These are phyloP conservation scores for Brettanomyces sp. DNA, from an alignment of 805 yeast genomes.

Conservation along the genomic window DNA sequence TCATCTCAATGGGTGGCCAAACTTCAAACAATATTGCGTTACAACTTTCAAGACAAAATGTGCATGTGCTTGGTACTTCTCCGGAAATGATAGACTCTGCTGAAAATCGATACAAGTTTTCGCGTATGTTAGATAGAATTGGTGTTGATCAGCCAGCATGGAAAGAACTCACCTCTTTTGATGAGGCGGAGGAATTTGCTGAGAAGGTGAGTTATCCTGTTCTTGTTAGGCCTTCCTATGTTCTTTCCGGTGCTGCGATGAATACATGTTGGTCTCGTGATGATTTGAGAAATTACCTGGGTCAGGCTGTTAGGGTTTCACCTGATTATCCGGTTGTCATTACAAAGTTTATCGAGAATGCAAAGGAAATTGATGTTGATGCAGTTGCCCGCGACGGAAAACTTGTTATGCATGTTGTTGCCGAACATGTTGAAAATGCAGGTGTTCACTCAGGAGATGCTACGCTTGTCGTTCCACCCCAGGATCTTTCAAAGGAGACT, in stretches of 20 bases:
- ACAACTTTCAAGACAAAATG: conserved; percentile 85
- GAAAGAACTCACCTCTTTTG: conserved; percentile 91
- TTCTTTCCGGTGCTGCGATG: conserved; percentile 98
- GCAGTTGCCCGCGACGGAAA: conserved; percentile 96
- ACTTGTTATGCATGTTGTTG: conserved; percentile 92
- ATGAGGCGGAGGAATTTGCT: conserved; percentile 89
- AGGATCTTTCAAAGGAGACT: conserved; percentile 86
- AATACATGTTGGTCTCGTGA: conserved; percentile 86
- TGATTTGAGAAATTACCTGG: conserved; percentile 77
- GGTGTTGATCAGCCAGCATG: conserved; percentile 99
- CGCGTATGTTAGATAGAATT: conserved; percentile 91
- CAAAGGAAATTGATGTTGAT: conserved; percentile 98
- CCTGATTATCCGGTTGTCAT: conserved; percentile 97
- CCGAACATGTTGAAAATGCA: conserved; percentile 98
- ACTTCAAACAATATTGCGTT: conserved; percentile 95
- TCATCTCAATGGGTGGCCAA: conserved; percentile 98
- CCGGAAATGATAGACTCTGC: conserved; percentile 99
- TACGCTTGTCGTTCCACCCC: conserved; percentile 93
- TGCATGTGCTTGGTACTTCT: conserved; percentile 90
- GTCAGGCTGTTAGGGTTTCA: conserved; percentile 95
- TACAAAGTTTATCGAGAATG: conserved; percentile 92
- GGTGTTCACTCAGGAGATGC: conserved; percentile 99
- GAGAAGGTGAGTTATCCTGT: conserved; percentile 89
- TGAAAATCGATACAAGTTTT: conserved; percentile 95
- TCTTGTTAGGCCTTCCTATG: conserved; percentile 94